Evolutionary conservation across 441 rosid species (phyloP).

Genomic region (Jatropha podagrica): DNA sequence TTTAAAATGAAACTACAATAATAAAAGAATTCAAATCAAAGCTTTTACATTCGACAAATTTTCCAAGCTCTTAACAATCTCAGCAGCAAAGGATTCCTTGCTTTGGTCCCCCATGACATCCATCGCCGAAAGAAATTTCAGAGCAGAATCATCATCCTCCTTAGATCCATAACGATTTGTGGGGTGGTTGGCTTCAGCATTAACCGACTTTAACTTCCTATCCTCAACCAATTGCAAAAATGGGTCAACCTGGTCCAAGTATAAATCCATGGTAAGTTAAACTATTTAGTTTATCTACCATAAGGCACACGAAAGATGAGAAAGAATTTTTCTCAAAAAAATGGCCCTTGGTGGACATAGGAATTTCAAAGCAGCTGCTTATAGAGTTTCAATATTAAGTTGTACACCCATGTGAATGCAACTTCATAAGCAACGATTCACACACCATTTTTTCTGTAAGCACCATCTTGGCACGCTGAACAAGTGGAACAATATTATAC

Average conservation of each 20-base stretch:
- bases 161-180: slow-evolving; percentile 59
- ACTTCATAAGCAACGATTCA: slow-evolving; percentile 20
- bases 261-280: slow-evolving; percentile 23
- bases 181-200: slow-evolving; percentile 31
- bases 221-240: slow-evolving; percentile 76
- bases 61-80: slow-evolving; percentile 68
- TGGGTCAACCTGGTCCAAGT: slow-evolving; percentile 73
- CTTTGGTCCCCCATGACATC: slow-evolving; percentile 55
- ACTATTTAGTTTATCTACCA: slow-evolving; percentile 4
- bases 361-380: slow-evolving; percentile 1
- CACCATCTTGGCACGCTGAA: slow-evolving; percentile 45
- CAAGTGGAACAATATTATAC: slow-evolving; percentile 55
- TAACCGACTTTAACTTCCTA: slow-evolving; percentile 64
- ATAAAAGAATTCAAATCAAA: slow-evolving; percentile 24
- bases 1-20: slow-evolving; percentile 4
- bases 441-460: slow-evolving; percentile 67
- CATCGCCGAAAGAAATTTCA: slow-evolving; percentile 56
- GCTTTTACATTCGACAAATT: slow-evolving; percentile 55
- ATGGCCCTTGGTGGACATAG: not conserved
- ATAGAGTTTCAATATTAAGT: slow-evolving; percentile 15
- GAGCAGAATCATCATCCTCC: slow-evolving; percentile 72
- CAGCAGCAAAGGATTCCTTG: slow-evolving; percentile 61
- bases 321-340: not conserved
- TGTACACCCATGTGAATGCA: not conserved
- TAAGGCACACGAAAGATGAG: not conserved